Conservation (phyloP, 345 rosid genomes). For the Abelmoschus esculentus region DNA sequence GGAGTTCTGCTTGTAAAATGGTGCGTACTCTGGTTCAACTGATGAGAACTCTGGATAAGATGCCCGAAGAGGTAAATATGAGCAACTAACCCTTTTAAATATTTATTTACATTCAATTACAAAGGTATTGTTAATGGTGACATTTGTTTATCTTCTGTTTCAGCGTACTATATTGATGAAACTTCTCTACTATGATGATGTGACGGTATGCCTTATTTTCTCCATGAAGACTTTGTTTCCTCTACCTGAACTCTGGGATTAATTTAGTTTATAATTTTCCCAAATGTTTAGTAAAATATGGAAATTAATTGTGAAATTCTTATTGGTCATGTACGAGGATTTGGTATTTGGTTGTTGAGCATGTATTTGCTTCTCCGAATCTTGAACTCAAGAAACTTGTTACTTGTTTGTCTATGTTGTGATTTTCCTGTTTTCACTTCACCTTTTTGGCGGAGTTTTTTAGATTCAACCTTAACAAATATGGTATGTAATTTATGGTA, state of each 20-base stretch:
- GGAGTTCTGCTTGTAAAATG: slow-evolving; percentile 98
- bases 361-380: background rate
- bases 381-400: background rate
- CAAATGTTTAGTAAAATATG: background rate
- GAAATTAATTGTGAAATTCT: slow-evolving; percentile 1
- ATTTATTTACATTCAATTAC: background rate
- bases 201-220: slow-evolving; percentile 61
- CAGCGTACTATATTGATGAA: slow-evolving; percentile 98
- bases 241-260: background rate
- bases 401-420: background rate
- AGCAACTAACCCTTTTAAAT: slow-evolving; percentile 1
- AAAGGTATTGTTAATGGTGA: slow-evolving; percentile 12
- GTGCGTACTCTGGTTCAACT: slow-evolving; percentile 82
- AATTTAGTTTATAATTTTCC: background rate
- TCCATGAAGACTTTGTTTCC: slow-evolving; percentile 6
- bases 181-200: slow-evolving; percentile 87
- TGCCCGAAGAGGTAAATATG: slow-evolving; percentile 79
- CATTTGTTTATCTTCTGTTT: slow-evolving; percentile 16
- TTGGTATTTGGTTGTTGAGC: background rate
- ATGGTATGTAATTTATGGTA: background rate
- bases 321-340: background rate
- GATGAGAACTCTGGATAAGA: slow-evolving; percentile 94
- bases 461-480: background rate
- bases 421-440: slow-evolving; percentile 6
- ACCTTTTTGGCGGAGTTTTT: background rate